A percentile compares a stretch with the other conserved stretches of the same genome.
Conservation (phyloP, 805 yeast species). For the Blastobotrys americana region DNA sequence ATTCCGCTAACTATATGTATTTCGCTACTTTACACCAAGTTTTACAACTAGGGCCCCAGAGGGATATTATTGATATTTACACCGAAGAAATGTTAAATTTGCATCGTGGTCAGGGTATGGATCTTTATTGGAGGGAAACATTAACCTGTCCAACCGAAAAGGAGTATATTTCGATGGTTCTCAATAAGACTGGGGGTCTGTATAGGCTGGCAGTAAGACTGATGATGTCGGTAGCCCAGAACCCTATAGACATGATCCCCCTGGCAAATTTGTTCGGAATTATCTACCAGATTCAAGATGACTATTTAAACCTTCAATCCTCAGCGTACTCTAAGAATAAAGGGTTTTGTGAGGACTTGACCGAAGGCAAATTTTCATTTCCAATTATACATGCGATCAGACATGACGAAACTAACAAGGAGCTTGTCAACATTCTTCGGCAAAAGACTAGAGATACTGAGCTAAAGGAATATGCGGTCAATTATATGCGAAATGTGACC, state of each 20-base stretch:
- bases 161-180: constrained; percentile 73
- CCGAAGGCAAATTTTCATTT: constrained; percentile 83
- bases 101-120: constrained; percentile 87
- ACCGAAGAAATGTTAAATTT: constrained; percentile 70
- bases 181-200: constrained; percentile 84
- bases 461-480: constrained; percentile 45
- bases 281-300: constrained; percentile 81
- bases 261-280: constrained; percentile 74
- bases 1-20: constrained; percentile 76
- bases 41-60: constrained; percentile 27
- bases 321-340: constrained; percentile 48
- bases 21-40: constrained; percentile 58
- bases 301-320: constrained; percentile 61
- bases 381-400: constrained; percentile 68
- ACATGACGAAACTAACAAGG: constrained; percentile 32
- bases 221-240: constrained; percentile 38
- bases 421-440: constrained; percentile 43
- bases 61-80: constrained; percentile 34
- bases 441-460: constrained; percentile 45
- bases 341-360: constrained; percentile 78
- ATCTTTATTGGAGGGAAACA: constrained; percentile 79
- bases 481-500: constrained; percentile 36
- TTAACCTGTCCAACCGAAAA: constrained; percentile 48
- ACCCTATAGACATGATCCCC: constrained; percentile 37
- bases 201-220: constrained; percentile 67